phyloP scores from a whole-genome alignment of 768 basidiomycete genomes.

The Termitomyces sp. region DNA sequence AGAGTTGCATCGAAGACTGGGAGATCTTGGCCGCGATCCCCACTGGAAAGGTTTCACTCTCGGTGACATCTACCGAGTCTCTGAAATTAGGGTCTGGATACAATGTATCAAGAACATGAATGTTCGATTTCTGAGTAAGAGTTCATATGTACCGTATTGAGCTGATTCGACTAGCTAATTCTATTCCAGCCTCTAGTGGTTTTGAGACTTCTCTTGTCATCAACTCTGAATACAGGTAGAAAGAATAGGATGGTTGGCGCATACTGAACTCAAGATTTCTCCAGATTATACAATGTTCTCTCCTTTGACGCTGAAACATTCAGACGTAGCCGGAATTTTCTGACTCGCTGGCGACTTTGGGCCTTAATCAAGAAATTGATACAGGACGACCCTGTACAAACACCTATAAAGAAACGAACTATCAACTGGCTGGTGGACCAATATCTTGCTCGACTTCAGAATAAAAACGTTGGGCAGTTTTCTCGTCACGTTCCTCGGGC shows the following conservation, averaged over 20 bases:
- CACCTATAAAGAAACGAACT: slow-evolving; percentile 33
- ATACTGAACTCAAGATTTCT: not conserved
- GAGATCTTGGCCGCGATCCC: slow-evolving; percentile 12
- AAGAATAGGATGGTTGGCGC: not conserved
- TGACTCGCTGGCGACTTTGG: slow-evolving; percentile 48
- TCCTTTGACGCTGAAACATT: slow-evolving; percentile 45
- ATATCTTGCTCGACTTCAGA: slow-evolving; percentile 29
- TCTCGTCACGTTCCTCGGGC: slow-evolving; percentile 46
- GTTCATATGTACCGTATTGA: not conserved
- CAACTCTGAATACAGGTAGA: slow-evolving; percentile 16
- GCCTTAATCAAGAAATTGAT: slow-evolving; percentile 44
- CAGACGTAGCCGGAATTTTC: slow-evolving; percentile 40
- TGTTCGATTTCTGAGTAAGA: slow-evolving; percentile 39
- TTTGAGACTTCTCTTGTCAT: slow-evolving; percentile 16
- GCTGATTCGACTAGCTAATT: not conserved
- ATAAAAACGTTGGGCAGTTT: slow-evolving; percentile 30
- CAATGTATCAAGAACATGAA: slow-evolving; percentile 35
- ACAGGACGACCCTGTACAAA: slow-evolving; percentile 25
- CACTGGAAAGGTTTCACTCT: slow-evolving; percentile 28
- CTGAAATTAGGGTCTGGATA: slow-evolving; percentile 36
- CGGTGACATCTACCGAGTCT: slow-evolving; percentile 14
- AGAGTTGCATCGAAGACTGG: slow-evolving; percentile 41
- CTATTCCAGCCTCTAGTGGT: slow-evolving; percentile 10
- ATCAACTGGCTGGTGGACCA: slow-evolving; percentile 46
- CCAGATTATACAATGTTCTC: slow-evolving; percentile 39